A percentile compares a stretch with the other conserved stretches of the same genome.
Conservation (phyloP, 371 early-diverging fungal species). For the Smittium culicis region DNA sequence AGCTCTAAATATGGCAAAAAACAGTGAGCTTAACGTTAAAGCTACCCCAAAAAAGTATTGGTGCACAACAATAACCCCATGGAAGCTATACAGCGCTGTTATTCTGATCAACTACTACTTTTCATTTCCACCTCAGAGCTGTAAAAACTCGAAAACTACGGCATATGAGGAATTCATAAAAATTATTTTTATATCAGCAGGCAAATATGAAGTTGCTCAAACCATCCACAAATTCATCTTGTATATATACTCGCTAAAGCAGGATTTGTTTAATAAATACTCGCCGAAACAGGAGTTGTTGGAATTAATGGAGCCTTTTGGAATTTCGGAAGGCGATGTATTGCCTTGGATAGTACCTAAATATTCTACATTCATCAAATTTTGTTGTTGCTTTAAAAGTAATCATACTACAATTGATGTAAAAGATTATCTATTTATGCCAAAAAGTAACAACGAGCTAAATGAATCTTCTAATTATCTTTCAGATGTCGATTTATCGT, state of each 20-base stretch:
- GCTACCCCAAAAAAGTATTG: neutral
- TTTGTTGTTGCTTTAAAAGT: neutral
- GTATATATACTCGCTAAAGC: neutral
- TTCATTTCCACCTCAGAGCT: neutral
- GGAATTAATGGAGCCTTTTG: conserved; percentile 1
- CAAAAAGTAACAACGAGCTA: too few relatives aligned
- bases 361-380: neutral
- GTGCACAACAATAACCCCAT: neutral
- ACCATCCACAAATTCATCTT: neutral
- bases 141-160: neutral
- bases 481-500: too few relatives aligned
- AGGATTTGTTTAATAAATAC: neutral
- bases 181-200: neutral
- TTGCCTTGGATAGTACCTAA: neutral
- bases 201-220: neutral
- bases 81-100: neutral
- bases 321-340: neutral
- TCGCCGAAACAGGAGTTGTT: neutral
- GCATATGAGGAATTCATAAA: neutral
- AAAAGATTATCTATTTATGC: neutral
- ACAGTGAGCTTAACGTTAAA: neutral
- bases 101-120: neutral
- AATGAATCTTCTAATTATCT: too few relatives aligned
- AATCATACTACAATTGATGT: neutral
- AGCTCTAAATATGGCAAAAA: neutral